Evolutionary conservation across 2,329 filamentous ascomycete species (phyloP).

Genomic region (Fusarium sp.): DNA sequence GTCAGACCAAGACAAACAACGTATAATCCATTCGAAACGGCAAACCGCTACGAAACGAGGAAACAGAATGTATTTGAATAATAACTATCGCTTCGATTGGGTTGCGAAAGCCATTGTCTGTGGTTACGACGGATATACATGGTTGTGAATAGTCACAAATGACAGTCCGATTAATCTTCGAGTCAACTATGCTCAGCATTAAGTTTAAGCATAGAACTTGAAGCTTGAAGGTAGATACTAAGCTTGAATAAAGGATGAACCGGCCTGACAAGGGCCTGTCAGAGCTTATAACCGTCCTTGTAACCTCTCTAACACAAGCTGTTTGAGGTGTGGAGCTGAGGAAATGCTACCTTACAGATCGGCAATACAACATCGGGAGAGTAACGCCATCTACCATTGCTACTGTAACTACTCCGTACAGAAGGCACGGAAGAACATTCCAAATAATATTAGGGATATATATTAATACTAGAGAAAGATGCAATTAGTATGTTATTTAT

Average conservation of each 20-base stretch:
- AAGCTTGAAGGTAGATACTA: background rate
- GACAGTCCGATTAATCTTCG: background rate
- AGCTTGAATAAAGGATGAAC: conserved; percentile 1
- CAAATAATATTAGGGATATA: background rate
- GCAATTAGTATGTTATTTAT: too few relatives aligned
- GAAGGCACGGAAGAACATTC: background rate
- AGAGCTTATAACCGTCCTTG: background rate
- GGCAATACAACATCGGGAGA: background rate
- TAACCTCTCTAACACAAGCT: background rate
- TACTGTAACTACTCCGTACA: background rate
- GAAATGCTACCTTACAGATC: conserved; percentile 12
- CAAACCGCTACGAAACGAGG: background rate
- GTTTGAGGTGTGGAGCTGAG: conserved; percentile 11
- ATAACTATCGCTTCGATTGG: background rate
- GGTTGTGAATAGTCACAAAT: background rate
- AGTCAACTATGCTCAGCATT: background rate
- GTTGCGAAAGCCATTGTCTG: background rate
- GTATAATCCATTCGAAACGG: background rate
- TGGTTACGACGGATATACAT: background rate
- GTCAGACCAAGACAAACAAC: background rate
- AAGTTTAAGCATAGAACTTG: conserved; percentile 7
- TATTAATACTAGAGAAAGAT: background rate
- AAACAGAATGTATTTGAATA: background rate
- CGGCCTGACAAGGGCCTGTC: conserved; percentile 2
- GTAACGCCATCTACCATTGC: background rate